Percentiles rank a stretch among this genome's conserved stretches.
Evolutionary conservation across 208 protist species (phyloP).

Genomic region (Trypanosoma avium): DNA sequence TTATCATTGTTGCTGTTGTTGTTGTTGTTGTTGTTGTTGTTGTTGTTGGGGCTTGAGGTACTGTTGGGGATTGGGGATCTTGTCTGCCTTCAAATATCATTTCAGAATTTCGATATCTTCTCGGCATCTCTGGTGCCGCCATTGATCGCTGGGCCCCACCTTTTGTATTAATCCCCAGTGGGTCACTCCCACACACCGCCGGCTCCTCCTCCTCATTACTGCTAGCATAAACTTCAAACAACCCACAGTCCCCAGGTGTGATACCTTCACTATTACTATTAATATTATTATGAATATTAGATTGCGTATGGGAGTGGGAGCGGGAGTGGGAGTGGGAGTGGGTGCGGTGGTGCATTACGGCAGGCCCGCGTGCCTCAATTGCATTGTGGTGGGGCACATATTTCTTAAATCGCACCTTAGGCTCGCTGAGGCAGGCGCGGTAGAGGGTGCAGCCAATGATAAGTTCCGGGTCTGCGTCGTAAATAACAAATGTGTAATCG

Average conservation of each 20-base stretch:
- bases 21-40: no score
- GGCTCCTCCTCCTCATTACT: conserved; percentile 4
- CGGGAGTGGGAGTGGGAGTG: no score
- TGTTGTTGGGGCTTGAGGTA: no score
- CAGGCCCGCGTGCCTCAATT: not conserved
- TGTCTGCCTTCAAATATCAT: not conserved
- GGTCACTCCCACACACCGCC: not conserved
- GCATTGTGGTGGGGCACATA: conserved; percentile 32
- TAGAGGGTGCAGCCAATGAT: conserved; percentile 79
- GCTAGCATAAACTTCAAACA: conserved; percentile 15
- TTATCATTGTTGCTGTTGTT: no score
- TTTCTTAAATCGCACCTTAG: conserved; percentile 73
- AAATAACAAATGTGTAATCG: conserved; percentile 87
- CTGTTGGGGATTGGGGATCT: no score
- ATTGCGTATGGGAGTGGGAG: no score
- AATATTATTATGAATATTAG: no score
- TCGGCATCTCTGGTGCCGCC: no score
- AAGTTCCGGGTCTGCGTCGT: conserved; percentile 48
- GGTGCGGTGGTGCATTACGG: no score
- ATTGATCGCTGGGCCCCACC: no score
- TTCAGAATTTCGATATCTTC: not conserved
- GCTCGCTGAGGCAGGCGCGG: conserved; percentile 78
- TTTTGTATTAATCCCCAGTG: not conserved
- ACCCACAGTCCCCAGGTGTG: not conserved
- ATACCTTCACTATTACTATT: no score